Evolutionary conservation across 108 stramenopile genomes (phyloP).

Genomic region (Fragilaria crotonensis): DNA sequence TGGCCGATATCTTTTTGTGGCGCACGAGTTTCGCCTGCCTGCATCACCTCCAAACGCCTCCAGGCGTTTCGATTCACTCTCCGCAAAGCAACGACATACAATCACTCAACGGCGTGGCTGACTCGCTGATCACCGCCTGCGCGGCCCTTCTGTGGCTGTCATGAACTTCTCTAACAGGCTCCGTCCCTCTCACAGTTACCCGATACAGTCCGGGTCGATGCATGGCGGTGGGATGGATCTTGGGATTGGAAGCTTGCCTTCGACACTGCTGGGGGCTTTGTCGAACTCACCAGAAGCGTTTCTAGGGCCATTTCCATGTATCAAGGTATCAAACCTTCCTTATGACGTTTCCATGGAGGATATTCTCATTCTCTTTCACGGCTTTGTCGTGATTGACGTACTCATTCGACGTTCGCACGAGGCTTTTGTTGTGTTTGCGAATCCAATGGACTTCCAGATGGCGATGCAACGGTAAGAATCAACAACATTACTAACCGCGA

Average conservation of each 20-base stretch:
- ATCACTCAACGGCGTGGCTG: neutral
- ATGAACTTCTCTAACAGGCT: neutral
- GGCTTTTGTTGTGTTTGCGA: constrained; percentile 88
- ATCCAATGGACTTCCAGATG: constrained; percentile 94
- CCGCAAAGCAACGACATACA: too few relatives aligned
- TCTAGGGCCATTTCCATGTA: constrained; percentile 91
- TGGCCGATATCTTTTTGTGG: too few relatives aligned
- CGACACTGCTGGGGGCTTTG: constrained; percentile 61
- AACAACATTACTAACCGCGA: too few relatives aligned
- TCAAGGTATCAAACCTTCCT: constrained; percentile 79
- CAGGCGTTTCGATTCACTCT: too few relatives aligned
- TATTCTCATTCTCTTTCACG: constrained; percentile 88
- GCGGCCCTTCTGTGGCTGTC: neutral
- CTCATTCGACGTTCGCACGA: constrained; percentile 73
- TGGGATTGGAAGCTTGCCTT: constrained; percentile 41
- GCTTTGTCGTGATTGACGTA: constrained; percentile 89
- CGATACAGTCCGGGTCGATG: neutral
- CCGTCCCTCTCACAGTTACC: neutral
- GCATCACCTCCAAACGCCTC: too few relatives aligned
- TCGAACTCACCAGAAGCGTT: constrained; percentile 81
- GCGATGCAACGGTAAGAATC: constrained; percentile 80
- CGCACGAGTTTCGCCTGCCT: too few relatives aligned
- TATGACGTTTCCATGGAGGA: constrained; percentile 91
- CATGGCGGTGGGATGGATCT: constrained; percentile 37
- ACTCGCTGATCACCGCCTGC: neutral